Base-by-base conservation (phyloP, 305 asterid species). In the Fraxinus latifolia region DNA sequence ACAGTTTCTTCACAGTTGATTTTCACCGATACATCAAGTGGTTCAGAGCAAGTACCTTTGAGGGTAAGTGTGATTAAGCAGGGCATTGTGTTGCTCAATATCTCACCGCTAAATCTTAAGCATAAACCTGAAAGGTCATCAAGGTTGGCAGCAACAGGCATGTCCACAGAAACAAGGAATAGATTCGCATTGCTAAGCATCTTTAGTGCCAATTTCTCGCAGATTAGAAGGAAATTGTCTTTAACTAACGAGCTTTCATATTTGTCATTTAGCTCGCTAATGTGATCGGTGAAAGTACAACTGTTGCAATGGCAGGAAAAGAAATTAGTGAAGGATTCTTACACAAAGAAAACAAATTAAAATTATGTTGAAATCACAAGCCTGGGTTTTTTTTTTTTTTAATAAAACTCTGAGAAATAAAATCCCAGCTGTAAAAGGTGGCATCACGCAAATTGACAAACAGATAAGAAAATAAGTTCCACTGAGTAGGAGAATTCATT, bases 1-100 rank as follows among this genome's bases (percentile, higher is more conserved):
- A 95, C 98, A 81, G 99, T 93, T 83, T 95, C 97, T 86, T 95
- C 98, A 83, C 98, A 95, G 83, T 93, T 93, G 86, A 93, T 85
- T 86, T 93, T 94, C 79, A 94, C 97, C 1, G 87, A 82, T 19
- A 90, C 90, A 78, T 92, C 93, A 73, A 94, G 92, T 23, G 93
- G 97, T 87, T 92, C 94, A 34, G 86, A 84, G 89, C 94, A 93
- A 80, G 88, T 87, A 82, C 99, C 98, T 85, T 91, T 90, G 58
- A 94, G 88, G 73, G 91, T 86, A 77, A 93, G 92, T 60, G 97
- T 89, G 87, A 94, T 77, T 70, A 96, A 86, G 85, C 98, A 94
- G 71, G 97, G 97, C 58, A 90, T 36, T 60, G 91, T 90, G 87
- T 87, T 94, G 87, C 92, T 90, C 87, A 94, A 83, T 78, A 93